Evolutionary conservation across 2,329 filamentous ascomycete genomes (phyloP), one percentile per base, ranked within the genome.

Genomic region (Teratosphaeriaceae sp.): DNA sequence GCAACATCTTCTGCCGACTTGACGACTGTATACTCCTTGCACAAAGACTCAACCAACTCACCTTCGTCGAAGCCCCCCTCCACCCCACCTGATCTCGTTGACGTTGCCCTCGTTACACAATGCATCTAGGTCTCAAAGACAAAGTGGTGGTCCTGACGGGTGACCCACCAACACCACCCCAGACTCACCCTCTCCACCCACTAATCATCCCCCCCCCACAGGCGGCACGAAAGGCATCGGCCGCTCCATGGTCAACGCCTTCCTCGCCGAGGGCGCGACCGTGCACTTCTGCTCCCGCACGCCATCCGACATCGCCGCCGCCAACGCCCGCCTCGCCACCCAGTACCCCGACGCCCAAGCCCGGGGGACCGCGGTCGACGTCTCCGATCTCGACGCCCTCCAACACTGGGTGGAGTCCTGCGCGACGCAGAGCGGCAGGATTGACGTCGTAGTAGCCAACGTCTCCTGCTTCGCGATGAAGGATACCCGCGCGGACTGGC

Each of bases 81-180:
- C n/a, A n/a, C n/a, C n/a, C n/a, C n/a, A n/a, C n/a, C n/a, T n/a
- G n/a, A n/a, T n/a, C n/a, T n/a, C n/a, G n/a, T n/a, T n/a, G n/a
- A n/a, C n/a, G n/a, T n/a, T n/a, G n/a, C n/a, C n/a, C n/a, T n/a
- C n/a, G n/a, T n/a, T n/a, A n/a, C n/a, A 49, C 23, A 27, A 65
- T 65, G 63, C 53, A 62, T 48, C 59, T 65, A 12, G 53, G 53
- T 23, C 57, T 65, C n/a, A 52, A 61, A 26, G 54, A 55, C 23
- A 65, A 65, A 42, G 57, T 64, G 15, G 56, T 62, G 13, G 48
- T 65, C 3, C 53, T 65, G 7, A 65, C 63, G 26, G 62, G 62
- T 61, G n/a, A n/a, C n/a, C n/a, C n/a, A 41, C 16, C 42, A 11
- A 11, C 1, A 36, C 26, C 26, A 34, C 9, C 30, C 30, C 30